These are phyloP conservation scores for Lasiodiplodia gonubiensis DNA, from an alignment of 2,329 filamentous ascomycete genomes.

Conservation along the genomic window DNA sequence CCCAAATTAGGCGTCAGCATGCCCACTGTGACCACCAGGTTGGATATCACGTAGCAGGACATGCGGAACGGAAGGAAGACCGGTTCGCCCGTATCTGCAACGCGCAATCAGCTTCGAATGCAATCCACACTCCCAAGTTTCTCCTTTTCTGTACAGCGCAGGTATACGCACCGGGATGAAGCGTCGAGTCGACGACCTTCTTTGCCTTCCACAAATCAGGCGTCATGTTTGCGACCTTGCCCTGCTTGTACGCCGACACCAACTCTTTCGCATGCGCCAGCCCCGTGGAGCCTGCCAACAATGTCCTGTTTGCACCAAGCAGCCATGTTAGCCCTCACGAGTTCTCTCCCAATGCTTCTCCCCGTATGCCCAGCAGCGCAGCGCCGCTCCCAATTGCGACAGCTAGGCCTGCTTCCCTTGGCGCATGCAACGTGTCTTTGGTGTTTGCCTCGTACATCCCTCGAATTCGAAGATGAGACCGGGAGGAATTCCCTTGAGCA, in stretches of 20 bases:
- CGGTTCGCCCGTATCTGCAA: constrained; percentile 83
- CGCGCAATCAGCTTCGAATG: constrained; percentile 31
- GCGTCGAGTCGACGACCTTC: constrained; percentile 94
- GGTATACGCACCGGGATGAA: constrained; percentile 77
- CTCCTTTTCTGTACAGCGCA: not conserved
- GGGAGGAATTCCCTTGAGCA: not conserved
- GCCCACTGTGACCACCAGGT: constrained; percentile 90
- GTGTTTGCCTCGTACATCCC: not conserved
- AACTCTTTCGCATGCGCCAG: constrained; percentile 86
- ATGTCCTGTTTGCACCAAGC: constrained; percentile 66
- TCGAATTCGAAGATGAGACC: not conserved
- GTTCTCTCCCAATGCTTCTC: not conserved
- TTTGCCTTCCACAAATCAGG: constrained; percentile 93
- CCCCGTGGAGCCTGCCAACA: constrained; percentile 77
- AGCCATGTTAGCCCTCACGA: not conserved
- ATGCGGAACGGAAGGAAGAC: constrained; percentile 96
- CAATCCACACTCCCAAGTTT: constrained; percentile 11
- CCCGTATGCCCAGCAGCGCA: not conserved
- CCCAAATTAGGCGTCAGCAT: constrained; percentile 92
- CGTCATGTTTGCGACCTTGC: constrained; percentile 79
- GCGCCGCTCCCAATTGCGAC: not conserved
- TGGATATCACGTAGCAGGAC: constrained; percentile 93
- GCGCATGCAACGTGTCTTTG: not conserved
- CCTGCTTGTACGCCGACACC: constrained; percentile 84
- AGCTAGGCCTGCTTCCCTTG: not conserved